Evolutionary conservation across 176 grass and related monocot species (phyloP), one percentile per base, ranked within the genome.

Genomic region (Carex pumila): DNA sequence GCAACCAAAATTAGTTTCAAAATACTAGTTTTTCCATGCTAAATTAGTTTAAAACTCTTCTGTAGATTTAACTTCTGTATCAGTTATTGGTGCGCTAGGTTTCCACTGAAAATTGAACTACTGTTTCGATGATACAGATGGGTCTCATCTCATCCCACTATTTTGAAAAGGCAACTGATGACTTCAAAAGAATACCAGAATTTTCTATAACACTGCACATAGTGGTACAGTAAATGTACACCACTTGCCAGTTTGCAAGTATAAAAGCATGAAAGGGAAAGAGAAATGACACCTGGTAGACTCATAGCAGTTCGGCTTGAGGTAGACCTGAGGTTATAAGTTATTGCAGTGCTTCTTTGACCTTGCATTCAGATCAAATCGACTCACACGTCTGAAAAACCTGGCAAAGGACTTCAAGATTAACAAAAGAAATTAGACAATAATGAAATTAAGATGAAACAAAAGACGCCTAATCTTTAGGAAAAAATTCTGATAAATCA

Each of bases 291-390:
- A 83, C 81, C 81, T 83, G 62, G 62, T 68, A 69, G 17, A 68
- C 61, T 66, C 21, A 30, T 32, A 17, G 62, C 43, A 15, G 63
- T 68, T 29, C 25, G 81, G 39, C 22, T 83, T 30, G 81, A 54
- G 43, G 31, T 54, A 32, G 81, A 83, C 81, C 81, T 68, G 5
- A 83, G 81, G 64, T 69, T 83, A 54, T 83, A 83, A 31, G 61
- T 66, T 39, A 66, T 52, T 52, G 69, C 81, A 10, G 81, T 69
- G 45, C 81, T 55, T 37, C 62, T 83, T 68, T 52, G 17, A 66
- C 81, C 61, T 68, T 83, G 81, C 81, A 83, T 83, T 83, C 12
- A 82, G 58, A 81, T 64, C 58, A 45, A 64, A 34, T 45, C 5
- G 5, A 81, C 32, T 34, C 32, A 34, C 32, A 34, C 32, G 2